Base-by-base conservation (phyloP, 2,329 filamentous ascomycete genomes). In the Sarocladium oryzae region DNA sequence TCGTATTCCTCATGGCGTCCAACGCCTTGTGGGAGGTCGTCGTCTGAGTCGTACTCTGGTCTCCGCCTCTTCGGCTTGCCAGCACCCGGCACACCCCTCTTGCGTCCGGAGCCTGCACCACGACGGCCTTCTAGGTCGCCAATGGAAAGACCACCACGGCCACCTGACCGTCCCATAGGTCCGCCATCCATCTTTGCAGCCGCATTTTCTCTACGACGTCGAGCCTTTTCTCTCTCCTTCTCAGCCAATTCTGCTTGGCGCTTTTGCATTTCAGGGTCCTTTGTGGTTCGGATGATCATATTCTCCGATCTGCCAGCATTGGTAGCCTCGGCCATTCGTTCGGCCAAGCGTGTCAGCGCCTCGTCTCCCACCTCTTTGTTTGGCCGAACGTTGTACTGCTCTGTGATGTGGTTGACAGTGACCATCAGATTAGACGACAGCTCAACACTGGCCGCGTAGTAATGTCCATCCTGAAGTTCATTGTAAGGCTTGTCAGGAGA, bases 201-300 rank as follows among this genome's bases (percentile, higher is more conserved):
- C 2, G 85, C 82, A 53, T 82, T 86, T 59, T 90, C 85, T 30
- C 79, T 79, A 52, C 81, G 77, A 51, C 85, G 78, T 60, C 84
- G 79, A 2, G 78, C 77, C 61, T 83, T 84, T 65, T 81, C 75
- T 56, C 83, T 81, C 65, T 89, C 86, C 68, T 86, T 88, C 69
- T 89, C 86, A 2, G 84, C 82, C 54, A 82, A 65, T 65, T 91
- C 88, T 16, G 87, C 87, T 62, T 85, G 77, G 63, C 80, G 84
- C 69, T 87, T 85, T 61, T 84, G 82, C 38, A 88, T 74, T 62
- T 91, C 88, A 2, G 88, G 88, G 59, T 92, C 88, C 59, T 85
- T 78, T 13, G 79, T 83, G 3, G 86, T 82, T 32, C 79, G 79
- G 61, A 88, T 82, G 57, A 91, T 80, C 67, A 85, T 84, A 26